Evolutionary conservation across 2,329 filamentous ascomycete genomes (phyloP), one percentile per base, ranked within the genome.

Genomic region (Lachnellula occidentalis): DNA sequence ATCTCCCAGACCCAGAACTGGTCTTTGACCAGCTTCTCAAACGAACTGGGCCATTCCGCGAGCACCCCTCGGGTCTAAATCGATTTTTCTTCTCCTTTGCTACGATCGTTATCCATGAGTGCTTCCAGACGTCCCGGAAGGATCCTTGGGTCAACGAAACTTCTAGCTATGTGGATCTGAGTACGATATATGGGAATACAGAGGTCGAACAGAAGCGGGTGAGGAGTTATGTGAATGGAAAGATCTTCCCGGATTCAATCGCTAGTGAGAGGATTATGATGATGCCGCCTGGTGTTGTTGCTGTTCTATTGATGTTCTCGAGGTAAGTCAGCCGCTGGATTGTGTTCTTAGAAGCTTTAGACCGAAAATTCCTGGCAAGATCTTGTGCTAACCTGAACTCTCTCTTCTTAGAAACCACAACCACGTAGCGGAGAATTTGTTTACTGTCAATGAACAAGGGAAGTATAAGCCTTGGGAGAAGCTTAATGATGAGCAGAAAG

Each of bases 21-120:
- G 73, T 77, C 24, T 77, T 70, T 49, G 75, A 77, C 55, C 66
- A 72, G 47, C 66, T 77, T 19, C 66, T 77, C 45, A 74, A 72
- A 59, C 70, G 74, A 7, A 68, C 67, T 6, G 72, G 70, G 0
- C 58, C 66, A 5, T 76, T 75, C 58, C 66, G 69, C 12, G 65
- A 71, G 48, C 75, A 77, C 59, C 75, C 74, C 1, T 74, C 72
- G 3, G 73, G 73, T 1, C 55, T 76, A 24, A 75, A 75, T 57
- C 64, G 74, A 34, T 54, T 76, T 6, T 75, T 77, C 66, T 77
- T 76, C 66, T 75, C 71, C 1, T 76, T 76, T 55, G 74, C 74
- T 5, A 75, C 74, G 0, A 66, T 77, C 9, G 73, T 77, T 55
- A 77, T 76, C 49, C 74, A 76, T 58, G 74, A 76, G 51, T 74